Evolutionary conservation across 768 basidiomycete genomes (phyloP).

Genomic region (Pilatotrama ljubarskyi): DNA sequence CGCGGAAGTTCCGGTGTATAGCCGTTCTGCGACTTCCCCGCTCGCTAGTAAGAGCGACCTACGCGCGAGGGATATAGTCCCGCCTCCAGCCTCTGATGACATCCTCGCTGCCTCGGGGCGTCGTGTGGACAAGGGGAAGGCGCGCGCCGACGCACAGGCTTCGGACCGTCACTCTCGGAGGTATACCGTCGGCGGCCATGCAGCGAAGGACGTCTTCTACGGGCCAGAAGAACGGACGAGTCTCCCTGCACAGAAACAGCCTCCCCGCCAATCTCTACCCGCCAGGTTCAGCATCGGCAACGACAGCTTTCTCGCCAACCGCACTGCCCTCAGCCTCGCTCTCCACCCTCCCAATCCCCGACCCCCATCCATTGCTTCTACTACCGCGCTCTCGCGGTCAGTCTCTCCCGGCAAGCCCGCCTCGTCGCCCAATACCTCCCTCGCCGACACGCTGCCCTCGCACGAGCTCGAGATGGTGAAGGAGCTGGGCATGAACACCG

Average conservation of each 20-base stretch:
- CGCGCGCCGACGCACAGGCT: background rate
- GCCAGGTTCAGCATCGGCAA: background rate
- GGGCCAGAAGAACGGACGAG: background rate
- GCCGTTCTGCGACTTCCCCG: background rate
- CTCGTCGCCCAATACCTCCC: background rate
- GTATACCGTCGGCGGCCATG: constrained; percentile 1
- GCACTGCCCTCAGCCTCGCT: constrained; percentile 3
- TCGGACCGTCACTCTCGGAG: background rate
- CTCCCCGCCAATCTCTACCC: constrained; percentile 1
- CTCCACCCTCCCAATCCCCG: background rate
- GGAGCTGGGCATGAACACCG: constrained; percentile 32
- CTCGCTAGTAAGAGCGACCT: constrained; percentile 1
- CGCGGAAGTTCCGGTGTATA: background rate
- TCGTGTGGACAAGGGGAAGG: constrained; percentile 1
- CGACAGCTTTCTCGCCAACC: background rate
- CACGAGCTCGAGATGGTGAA: constrained; percentile 23
- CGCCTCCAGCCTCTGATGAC: background rate
- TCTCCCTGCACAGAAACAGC: background rate
- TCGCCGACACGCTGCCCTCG: constrained; percentile 10
- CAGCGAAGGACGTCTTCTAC: background rate
- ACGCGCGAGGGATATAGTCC: background rate
- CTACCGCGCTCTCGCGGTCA: background rate
- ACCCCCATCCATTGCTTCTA: background rate
- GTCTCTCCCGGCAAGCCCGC: background rate
- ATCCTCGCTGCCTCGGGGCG: background rate